Percentiles rank a stretch among this genome's conserved stretches.
Evolutionary conservation across 768 basidiomycete species (phyloP).

Genomic region (Suillus variegatus): DNA sequence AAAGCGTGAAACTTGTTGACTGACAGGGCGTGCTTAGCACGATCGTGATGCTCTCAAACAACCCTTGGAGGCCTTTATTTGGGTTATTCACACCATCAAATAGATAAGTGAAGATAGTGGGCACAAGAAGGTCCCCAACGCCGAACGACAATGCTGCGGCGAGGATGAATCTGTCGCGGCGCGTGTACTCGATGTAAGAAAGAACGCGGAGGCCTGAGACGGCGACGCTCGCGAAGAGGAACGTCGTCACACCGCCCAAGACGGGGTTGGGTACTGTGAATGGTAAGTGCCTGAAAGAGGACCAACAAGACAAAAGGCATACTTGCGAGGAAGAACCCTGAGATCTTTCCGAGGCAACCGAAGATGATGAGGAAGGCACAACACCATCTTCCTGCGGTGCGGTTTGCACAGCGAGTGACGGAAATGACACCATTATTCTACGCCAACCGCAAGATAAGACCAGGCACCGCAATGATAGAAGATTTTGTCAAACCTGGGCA

Average conservation of each 20-base stretch:
- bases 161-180: conserved; percentile 69
- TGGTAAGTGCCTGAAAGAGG: neutral
- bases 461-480: neutral
- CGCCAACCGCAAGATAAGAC: neutral
- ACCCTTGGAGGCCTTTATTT: conserved; percentile 58
- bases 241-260: conserved; percentile 84
- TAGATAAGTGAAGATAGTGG: conserved; percentile 63
- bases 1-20: conserved; percentile 23
- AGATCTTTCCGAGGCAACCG: conserved; percentile 78
- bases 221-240: conserved; percentile 77
- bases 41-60: conserved; percentile 80
- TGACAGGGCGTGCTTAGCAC: conserved; percentile 80
- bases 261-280: conserved; percentile 71
- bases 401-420: conserved; percentile 83
- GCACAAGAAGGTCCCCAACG: conserved; percentile 68
- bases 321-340: conserved; percentile 82
- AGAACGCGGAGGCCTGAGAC: conserved; percentile 74
- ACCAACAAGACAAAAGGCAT: conserved; percentile 18
- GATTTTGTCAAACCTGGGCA: conserved; percentile 47
- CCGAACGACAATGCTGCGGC: conserved; percentile 71
- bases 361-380: conserved; percentile 79
- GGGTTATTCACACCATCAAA: conserved; percentile 62
- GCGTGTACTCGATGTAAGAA: conserved; percentile 55
- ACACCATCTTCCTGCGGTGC: conserved; percentile 77
- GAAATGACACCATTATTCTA: conserved; percentile 84